These are phyloP conservation scores for Linnemannia schmuckeri DNA, from an alignment of 192 early-diverging fungal species.

Conservation along the genomic window DNA sequence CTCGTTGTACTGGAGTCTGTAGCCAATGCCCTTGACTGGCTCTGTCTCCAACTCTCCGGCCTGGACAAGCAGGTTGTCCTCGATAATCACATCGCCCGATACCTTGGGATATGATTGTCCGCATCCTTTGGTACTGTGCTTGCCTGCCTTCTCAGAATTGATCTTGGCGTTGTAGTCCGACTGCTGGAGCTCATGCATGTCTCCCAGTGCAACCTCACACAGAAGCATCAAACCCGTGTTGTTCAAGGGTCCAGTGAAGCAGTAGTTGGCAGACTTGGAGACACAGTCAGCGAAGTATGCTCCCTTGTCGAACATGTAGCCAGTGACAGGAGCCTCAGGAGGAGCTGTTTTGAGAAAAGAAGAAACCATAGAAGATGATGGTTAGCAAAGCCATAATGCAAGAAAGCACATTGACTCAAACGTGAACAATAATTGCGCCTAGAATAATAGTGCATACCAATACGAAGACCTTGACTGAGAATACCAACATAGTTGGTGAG, in stretches of 20 bases:
- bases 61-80: constrained; percentile 65
- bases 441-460: constrained; percentile 14
- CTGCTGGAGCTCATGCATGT: constrained; percentile 59
- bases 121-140: constrained; percentile 75
- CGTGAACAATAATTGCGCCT: no score
- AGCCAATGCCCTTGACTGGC: background rate
- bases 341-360: constrained; percentile 66
- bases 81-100: constrained; percentile 47
- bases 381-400: background rate
- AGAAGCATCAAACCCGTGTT: constrained; percentile 75
- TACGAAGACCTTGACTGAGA: constrained; percentile 72
- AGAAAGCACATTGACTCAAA: background rate
- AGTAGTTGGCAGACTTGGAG: constrained; percentile 82
- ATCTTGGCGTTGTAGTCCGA: constrained; percentile 70
- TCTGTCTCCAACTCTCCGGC: constrained; percentile 56
- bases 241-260: constrained; percentile 51
- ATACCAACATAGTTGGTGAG: constrained; percentile 85
- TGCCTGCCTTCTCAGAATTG: constrained; percentile 40
- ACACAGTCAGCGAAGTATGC: constrained; percentile 89
- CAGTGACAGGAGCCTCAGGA: constrained; percentile 77
- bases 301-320: constrained; percentile 86
- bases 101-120: constrained; percentile 73
- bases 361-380: background rate
- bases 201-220: constrained; percentile 85
- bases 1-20: constrained; percentile 77